Evolutionary conservation across 306 rosid species (phyloP).

Genomic region (Citrullus colocynthis): DNA sequence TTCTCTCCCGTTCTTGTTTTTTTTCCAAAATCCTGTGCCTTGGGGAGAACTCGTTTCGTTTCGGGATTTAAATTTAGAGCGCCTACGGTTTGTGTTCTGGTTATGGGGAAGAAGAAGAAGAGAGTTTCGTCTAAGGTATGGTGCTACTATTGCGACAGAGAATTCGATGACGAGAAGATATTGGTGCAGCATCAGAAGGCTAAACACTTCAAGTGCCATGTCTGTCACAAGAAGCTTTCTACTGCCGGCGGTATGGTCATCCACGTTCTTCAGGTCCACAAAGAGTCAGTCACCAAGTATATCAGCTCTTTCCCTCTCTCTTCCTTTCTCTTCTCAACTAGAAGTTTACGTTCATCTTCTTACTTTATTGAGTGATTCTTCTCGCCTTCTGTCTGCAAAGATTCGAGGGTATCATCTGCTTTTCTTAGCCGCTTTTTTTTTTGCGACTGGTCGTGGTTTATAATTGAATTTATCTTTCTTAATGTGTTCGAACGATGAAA

Average conservation of each 20-base stretch:
- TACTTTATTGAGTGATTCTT: not conserved
- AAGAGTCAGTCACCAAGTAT: slow-evolving; percentile 88
- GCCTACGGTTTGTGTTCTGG: not conserved
- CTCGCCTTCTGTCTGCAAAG: not conserved
- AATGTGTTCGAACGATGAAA: not conserved
- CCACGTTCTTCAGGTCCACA: slow-evolving; percentile 98
- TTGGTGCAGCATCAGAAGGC: slow-evolving; percentile 99
- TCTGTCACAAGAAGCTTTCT: slow-evolving; percentile 97
- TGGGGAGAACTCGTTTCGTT: not conserved
- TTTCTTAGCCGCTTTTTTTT: not conserved
- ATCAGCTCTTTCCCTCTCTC: not conserved
- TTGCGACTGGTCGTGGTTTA: not conserved
- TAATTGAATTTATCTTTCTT: not conserved
- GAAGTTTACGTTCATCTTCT: not conserved
- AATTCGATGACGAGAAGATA: slow-evolving; percentile 96
- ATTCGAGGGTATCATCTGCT: not conserved
- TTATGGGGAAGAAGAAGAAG: slow-evolving; percentile 97
- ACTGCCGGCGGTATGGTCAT: slow-evolving; percentile 99
- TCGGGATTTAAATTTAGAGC: not conserved
- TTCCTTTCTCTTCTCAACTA: not conserved
- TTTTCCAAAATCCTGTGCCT: not conserved
- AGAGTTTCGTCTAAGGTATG: slow-evolving; percentile 87
- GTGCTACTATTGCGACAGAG: slow-evolving; percentile 98
- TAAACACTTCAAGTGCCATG: slow-evolving; percentile 94
- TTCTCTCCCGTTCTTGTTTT: not conserved